Conservation (phyloP, 176 grass and related monocot species). For the Rhynchospora breviuscula region DNA sequence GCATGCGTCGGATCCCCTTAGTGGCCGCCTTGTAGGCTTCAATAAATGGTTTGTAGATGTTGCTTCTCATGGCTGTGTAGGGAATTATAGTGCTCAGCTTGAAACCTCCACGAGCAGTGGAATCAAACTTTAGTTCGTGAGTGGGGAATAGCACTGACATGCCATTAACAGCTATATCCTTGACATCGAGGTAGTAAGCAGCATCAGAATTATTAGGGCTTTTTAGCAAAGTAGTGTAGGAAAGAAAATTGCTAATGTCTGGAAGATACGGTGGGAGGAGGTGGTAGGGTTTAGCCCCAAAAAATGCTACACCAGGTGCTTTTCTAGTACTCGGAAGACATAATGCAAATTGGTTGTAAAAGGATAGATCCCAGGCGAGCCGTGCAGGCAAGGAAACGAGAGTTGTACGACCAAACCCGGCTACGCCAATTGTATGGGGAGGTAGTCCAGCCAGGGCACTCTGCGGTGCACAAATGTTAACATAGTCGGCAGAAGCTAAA, state of each 20-base stretch:
- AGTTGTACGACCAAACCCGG: constrained; percentile 30
- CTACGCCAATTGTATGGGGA: constrained; percentile 32
- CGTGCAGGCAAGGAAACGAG: constrained; percentile 38
- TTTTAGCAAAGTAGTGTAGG: constrained; percentile 36
- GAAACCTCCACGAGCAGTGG: constrained; percentile 34
- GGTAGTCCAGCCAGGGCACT: constrained; percentile 30
- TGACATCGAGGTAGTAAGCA: constrained; percentile 42
- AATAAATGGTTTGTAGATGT: constrained; percentile 35
- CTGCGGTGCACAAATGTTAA: constrained; percentile 36
- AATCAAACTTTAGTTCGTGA: constrained; percentile 23
- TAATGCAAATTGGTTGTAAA: constrained; percentile 41
- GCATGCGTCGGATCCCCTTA: not conserved
- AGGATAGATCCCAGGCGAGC: constrained; percentile 30
- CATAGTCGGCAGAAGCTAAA: constrained; percentile 16
- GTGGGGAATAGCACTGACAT: constrained; percentile 17
- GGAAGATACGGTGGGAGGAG: not conserved
- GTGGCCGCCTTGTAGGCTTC: constrained; percentile 29
- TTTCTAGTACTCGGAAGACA: constrained; percentile 46
- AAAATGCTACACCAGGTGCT: constrained; percentile 41
- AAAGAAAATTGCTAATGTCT: constrained; percentile 9
- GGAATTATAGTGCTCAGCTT: constrained; percentile 36
- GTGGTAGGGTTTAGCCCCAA: constrained; percentile 43
- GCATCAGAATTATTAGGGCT: constrained; percentile 27
- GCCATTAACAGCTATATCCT: constrained; percentile 23
- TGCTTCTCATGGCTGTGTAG: constrained; percentile 35